Conservation (phyloP, 768 basidiomycete species). For the Crepidotus variabilis region DNA sequence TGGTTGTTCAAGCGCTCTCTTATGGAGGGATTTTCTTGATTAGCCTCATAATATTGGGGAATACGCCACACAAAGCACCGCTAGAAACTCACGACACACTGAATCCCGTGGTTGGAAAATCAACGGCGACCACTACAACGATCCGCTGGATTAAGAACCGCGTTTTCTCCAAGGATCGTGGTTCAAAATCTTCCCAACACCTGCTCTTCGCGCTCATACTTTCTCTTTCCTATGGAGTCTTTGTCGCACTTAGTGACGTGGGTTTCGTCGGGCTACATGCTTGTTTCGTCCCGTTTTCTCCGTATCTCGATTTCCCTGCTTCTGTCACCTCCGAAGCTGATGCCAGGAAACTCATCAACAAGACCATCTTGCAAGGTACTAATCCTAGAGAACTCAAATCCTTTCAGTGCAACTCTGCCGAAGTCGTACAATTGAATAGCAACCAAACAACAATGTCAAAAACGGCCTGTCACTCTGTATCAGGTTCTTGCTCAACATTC, state of each 20-base stretch:
- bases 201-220: slow-evolving; percentile 15
- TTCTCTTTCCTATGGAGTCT: slow-evolving; percentile 9
- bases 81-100: slow-evolving; percentile 19
- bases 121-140: slow-evolving; percentile 9
- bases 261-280: slow-evolving; percentile 4
- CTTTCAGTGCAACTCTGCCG: slow-evolving; percentile 1
- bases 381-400: background rate
- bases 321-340: slow-evolving; percentile 10
- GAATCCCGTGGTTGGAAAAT: slow-evolving; percentile 15
- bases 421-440: background rate
- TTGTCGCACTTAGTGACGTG: slow-evolving; percentile 6
- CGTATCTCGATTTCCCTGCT: slow-evolving; percentile 13
- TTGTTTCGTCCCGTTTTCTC: slow-evolving; percentile 11
- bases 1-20: slow-evolving; percentile 20
- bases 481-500: background rate
- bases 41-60: slow-evolving; percentile 15
- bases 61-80: slow-evolving; percentile 17
- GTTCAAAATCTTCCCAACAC: slow-evolving; percentile 10
- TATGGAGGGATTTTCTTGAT: slow-evolving; percentile 17
- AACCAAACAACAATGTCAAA: background rate
- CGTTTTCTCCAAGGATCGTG: slow-evolving; percentile 7
- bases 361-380: background rate
- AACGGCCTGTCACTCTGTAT: too few species aligned
- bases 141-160: slow-evolving; percentile 18
- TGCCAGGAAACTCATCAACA: slow-evolving; percentile 6